Percentiles rank a stretch among this genome's conserved stretches.
Evolutionary conservation across 1,284 basidiomycete species (phyloP).

Genomic region (Prillingera fragicola): DNA sequence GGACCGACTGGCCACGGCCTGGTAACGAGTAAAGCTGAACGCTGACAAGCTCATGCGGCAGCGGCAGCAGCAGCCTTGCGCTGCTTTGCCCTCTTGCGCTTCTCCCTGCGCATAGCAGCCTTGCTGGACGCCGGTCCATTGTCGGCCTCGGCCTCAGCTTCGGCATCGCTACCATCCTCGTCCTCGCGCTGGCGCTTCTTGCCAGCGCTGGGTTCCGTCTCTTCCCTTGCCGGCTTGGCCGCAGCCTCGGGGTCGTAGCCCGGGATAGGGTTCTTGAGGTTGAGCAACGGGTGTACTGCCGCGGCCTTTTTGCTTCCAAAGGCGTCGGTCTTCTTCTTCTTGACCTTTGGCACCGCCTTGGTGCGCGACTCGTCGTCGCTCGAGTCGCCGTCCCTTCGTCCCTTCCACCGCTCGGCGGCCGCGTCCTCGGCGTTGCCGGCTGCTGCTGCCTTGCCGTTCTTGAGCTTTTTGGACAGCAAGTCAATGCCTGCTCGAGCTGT

Average conservation of each 20-base stretch:
- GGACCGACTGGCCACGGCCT: too few relatives aligned
- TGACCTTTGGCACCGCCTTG: conserved; percentile 19
- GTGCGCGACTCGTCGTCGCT: conserved; percentile 22
- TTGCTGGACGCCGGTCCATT: not conserved
- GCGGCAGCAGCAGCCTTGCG: conserved; percentile 6
- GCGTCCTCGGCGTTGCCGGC: conserved; percentile 7
- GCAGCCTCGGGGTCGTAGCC: conserved; percentile 5
- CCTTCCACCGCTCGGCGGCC: not conserved
- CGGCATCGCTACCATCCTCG: conserved; percentile 3
- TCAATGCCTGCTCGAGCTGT: conserved; percentile 11
- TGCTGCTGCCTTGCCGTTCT: conserved; percentile 13
- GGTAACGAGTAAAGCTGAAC: too few relatives aligned
- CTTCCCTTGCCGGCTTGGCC: not conserved
- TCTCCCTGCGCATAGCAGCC: conserved; percentile 19
- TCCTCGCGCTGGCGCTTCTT: conserved; percentile 4
- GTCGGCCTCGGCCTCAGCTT: conserved; percentile 1
- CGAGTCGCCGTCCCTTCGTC: conserved; percentile 2
- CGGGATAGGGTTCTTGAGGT: conserved; percentile 13
- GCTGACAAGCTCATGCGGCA: conserved; percentile 4
- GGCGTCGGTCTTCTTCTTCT: conserved; percentile 21
- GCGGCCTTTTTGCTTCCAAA: not conserved
- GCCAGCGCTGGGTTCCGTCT: too few relatives aligned
- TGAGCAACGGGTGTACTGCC: conserved; percentile 8
- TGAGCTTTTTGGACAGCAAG: conserved; percentile 11
- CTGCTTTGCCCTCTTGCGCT: conserved; percentile 22